Conservation (phyloP, 306 rosid species). For the Argentina anserina region DNA sequence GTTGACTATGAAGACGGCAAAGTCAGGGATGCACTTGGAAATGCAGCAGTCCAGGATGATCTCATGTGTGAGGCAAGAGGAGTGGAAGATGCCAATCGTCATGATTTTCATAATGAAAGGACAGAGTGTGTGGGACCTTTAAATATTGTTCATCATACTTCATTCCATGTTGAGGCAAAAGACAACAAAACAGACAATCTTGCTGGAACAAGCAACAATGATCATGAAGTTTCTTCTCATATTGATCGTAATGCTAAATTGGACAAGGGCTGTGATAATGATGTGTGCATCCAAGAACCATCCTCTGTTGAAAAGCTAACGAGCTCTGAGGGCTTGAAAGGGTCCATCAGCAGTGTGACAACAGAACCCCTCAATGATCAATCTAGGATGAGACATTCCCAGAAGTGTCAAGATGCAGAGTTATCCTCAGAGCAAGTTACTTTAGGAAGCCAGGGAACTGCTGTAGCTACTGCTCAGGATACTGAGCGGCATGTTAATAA, state of each 20-base stretch:
- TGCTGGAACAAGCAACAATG: slow-evolving; percentile 30
- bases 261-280: slow-evolving; percentile 18
- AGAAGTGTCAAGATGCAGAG: slow-evolving; percentile 30
- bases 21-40: slow-evolving; percentile 55
- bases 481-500: slow-evolving; percentile 40
- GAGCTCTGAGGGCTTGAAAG: slow-evolving; percentile 27
- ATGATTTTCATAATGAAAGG: slow-evolving; percentile 33
- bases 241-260: slow-evolving; percentile 8
- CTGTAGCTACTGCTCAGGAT: slow-evolving; percentile 27
- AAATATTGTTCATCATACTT: slow-evolving; percentile 27
- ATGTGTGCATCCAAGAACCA: slow-evolving; percentile 28
- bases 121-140: slow-evolving; percentile 31
- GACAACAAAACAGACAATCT: slow-evolving; percentile 22
- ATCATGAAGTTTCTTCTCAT: slow-evolving; percentile 28
- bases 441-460: slow-evolving; percentile 35
- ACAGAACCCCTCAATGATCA: slow-evolving; percentile 29
- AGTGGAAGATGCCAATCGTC: slow-evolving; percentile 33
- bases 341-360: slow-evolving; percentile 23
- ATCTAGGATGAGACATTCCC: slow-evolving; percentile 27
- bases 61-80: slow-evolving; percentile 50
- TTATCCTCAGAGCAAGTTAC: slow-evolving; percentile 23
- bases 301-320: slow-evolving; percentile 32
- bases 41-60: slow-evolving; percentile 32
- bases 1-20: slow-evolving; percentile 91
- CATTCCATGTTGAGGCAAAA: slow-evolving; percentile 33